Percentiles rank a stretch among this genome's conserved stretches.
phyloP scores from a whole-genome alignment of 257 asterid genomes.

The Petrea volubilis region DNA sequence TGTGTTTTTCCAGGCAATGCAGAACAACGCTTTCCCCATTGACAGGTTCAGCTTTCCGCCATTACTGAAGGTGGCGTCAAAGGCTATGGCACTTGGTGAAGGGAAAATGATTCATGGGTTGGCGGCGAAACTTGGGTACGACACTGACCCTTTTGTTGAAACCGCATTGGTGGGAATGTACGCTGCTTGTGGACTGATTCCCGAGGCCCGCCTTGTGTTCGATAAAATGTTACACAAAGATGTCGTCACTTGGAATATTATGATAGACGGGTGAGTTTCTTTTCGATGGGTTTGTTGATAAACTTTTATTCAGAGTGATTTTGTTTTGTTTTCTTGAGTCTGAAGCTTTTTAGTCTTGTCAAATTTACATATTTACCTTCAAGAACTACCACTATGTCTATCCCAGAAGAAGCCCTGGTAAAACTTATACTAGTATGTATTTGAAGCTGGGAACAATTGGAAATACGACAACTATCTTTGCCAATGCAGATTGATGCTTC shows the following conservation, averaged over 20 bases:
- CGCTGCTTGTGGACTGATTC: slow-evolving; percentile 47
- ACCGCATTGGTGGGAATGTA: slow-evolving; percentile 74
- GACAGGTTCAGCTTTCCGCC: slow-evolving; percentile 71
- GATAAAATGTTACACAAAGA: slow-evolving; percentile 72
- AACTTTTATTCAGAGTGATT: background rate
- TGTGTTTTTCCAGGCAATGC: slow-evolving; percentile 43
- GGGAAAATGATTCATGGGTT: slow-evolving; percentile 66
- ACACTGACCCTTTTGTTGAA: slow-evolving; percentile 64
- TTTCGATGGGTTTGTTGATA: background rate
- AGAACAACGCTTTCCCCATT: slow-evolving; percentile 32
- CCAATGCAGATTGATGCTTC: background rate
- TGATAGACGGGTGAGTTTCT: slow-evolving; percentile 68
- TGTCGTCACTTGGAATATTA: slow-evolving; percentile 70
- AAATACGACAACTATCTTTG: too few relatives aligned
- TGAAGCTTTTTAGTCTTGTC: background rate
- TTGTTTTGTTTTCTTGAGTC: slow-evolving; percentile 8
- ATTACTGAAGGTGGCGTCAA: slow-evolving; percentile 60
- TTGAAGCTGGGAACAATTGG: background rate
- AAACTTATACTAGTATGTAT: background rate
- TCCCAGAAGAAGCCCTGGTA: background rate
- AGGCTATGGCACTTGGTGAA: slow-evolving; percentile 36
- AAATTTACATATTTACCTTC: background rate
- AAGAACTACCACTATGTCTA: background rate
- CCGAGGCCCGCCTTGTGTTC: slow-evolving; percentile 65
- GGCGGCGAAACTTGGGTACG: slow-evolving; percentile 57